A percentile compares a stretch with the other conserved stretches of the same genome.
These are phyloP conservation scores for Rhizopus delemar DNA, from an alignment of 371 early-diverging fungal species.

Conservation along the genomic window DNA sequence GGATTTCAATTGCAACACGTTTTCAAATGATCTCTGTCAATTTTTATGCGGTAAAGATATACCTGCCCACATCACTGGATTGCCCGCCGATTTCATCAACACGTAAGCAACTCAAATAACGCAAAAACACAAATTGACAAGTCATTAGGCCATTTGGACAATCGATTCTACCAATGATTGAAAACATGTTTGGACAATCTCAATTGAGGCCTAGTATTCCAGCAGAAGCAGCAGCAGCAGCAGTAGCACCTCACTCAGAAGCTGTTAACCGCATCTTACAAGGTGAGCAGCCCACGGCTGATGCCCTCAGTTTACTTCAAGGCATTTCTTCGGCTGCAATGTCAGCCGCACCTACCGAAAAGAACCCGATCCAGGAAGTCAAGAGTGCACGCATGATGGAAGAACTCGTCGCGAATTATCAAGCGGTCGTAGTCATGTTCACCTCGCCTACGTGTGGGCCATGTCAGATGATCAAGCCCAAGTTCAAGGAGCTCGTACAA, in stretches of 20 bases:
- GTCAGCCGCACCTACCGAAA: conserved; percentile 36
- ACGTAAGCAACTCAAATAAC: conserved; percentile 49
- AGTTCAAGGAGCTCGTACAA: conserved; percentile 61
- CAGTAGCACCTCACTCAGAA: conserved; percentile 8
- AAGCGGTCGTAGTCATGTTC: conserved; percentile 71
- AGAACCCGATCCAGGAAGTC: conserved; percentile 33
- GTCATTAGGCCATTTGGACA: conserved; percentile 73
- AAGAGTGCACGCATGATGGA: conserved; percentile 35
- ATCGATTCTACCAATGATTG: conserved; percentile 76
- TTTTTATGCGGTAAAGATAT: conserved; percentile 80
- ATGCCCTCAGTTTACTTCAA: conserved; percentile 27
- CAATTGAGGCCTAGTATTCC: conserved; percentile 16
- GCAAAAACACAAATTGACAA: background rate
- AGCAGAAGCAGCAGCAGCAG: conserved; percentile 13
- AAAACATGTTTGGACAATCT: conserved; percentile 74
- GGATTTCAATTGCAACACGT: conserved; percentile 89
- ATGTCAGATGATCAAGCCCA: conserved; percentile 71
- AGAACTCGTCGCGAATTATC: conserved; percentile 43
- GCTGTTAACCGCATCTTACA: conserved; percentile 3
- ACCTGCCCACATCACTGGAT: conserved; percentile 71
- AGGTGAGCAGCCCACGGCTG: conserved; percentile 5
- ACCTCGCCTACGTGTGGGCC: conserved; percentile 75
- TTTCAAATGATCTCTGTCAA: conserved; percentile 74
- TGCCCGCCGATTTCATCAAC: conserved; percentile 69
- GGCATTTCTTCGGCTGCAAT: conserved; percentile 42